phyloP scores from a whole-genome alignment of 179 eudicot genomes.

The Patellifolia procumbens region DNA sequence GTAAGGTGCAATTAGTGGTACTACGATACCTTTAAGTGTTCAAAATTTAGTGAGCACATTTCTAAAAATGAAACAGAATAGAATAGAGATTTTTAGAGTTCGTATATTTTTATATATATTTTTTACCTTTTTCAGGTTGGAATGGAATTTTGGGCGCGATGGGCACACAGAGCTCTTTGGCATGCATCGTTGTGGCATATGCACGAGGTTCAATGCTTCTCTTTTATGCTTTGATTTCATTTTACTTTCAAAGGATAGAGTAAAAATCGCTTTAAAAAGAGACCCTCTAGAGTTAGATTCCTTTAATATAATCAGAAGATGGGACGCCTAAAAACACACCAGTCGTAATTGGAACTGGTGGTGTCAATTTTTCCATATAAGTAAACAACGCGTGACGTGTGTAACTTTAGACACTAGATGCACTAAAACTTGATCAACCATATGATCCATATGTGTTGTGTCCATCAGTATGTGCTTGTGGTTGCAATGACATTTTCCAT shows the following conservation, averaged over 20 bases:
- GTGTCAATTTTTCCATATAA: too few species aligned
- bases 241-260: neutral
- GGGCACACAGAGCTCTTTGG: conserved; percentile 97
- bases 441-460: neutral
- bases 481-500: neutral
- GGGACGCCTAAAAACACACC: too few species aligned
- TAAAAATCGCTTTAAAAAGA: too few species aligned
- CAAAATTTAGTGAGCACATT: too few species aligned
- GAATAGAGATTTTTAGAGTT: neutral
- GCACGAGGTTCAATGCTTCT: conserved; percentile 67
- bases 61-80: neutral
- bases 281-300: too few species aligned
- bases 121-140: conserved; percentile 61
- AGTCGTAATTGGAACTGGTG: too few species aligned
- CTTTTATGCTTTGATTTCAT: neutral
- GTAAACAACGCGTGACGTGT: too few species aligned
- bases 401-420: too few species aligned
- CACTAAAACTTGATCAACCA: too few species aligned
- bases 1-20: too few species aligned
- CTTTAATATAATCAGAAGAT: too few species aligned
- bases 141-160: conserved; percentile 99
- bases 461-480: neutral
- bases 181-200: conserved; percentile 98
- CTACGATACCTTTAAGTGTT: too few species aligned
- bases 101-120: neutral